Evolutionary conservation across 176 grass and related monocot species (phyloP), one percentile per base, ranked within the genome.

Genomic region (Miscanthus lutarioriparius): DNA sequence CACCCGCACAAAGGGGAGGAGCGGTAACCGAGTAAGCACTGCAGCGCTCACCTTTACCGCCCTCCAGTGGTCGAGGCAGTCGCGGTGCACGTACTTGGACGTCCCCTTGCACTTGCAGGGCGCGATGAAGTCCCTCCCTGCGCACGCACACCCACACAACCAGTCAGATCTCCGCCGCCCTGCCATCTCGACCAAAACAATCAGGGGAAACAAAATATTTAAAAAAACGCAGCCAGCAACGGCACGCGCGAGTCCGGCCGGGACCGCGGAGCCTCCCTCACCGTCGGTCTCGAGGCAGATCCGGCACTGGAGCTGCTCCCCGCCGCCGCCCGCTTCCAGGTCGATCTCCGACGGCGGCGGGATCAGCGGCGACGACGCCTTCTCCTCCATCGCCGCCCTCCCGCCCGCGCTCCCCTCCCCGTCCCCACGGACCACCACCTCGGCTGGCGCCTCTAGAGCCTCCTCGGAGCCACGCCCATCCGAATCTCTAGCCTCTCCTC

Each of bases 101-200:
- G 93, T 94, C 62, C 96, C 96, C 89, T 98, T 98, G 93, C 96
- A 98, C 81, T 93, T 98, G 83, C 96, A 98, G 33, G 96, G 96
- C 67, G 96, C 96, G 82, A 98, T 98, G 89, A 98, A 98, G 83
- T 98, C 96, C 89, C 96, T 87, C 76, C 96, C 96, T 98, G 80
- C 83, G 88, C 79, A 49, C 84, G 38, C 17, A 19, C 25, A 86
- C 30, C 54, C 25, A 63, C 54, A 7, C 25, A 48, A 10, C 16
- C 67, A 8, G 68, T 74, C 75, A 90, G 82, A 84, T 64, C 72
- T 74, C 76, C 49, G 10, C 33, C 32, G 11, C 78, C 49, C 23
- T 81, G 76, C 17, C 48, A 7, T 19, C 75, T 22, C 22, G 20
- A 22, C 48, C 33, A 23, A n/a, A 36, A 3, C 6, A 62, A 48